Percentiles rank a stretch among this genome's conserved stretches.
phyloP scores from a whole-genome alignment of 192 early-diverging fungal species.

The Rhizophagus sp. region DNA sequence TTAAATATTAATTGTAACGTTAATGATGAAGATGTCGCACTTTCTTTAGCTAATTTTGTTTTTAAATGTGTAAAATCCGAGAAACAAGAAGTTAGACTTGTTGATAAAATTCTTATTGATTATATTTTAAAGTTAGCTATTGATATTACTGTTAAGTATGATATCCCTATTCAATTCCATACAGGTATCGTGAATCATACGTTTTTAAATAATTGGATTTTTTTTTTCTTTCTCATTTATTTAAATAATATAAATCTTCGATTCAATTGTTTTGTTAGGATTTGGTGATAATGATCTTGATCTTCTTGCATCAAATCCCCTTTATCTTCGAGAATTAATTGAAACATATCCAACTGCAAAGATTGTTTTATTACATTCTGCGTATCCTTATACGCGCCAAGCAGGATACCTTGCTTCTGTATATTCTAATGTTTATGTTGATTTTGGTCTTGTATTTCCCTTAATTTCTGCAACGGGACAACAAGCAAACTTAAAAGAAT shows the following conservation, averaged over 20 bases:
- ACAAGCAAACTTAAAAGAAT: neutral
- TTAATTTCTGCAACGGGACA: neutral
- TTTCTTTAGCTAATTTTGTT: neutral
- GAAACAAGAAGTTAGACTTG: neutral
- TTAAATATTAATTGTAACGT: constrained; percentile 8
- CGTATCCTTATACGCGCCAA: constrained; percentile 34
- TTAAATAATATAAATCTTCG: neutral
- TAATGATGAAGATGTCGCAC: neutral
- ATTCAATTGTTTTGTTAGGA: neutral
- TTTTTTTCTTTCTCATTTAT: neutral
- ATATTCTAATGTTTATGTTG: constrained; percentile 25
- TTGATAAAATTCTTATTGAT: constrained; percentile 21
- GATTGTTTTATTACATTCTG: constrained; percentile 30
- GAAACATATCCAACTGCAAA: constrained; percentile 32
- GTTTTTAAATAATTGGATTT: neutral
- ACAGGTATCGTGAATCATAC: constrained; percentile 18
- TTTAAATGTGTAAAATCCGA: neutral
- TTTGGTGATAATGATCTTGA: constrained; percentile 38
- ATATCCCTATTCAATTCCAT: constrained; percentile 36
- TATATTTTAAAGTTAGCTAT: constrained; percentile 13
- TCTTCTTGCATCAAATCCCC: constrained; percentile 27
- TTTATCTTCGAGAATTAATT: constrained; percentile 28
- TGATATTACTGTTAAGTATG: constrained; percentile 8
- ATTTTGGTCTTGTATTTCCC: constrained; percentile 18
- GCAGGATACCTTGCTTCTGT: constrained; percentile 32